Evolutionary conservation across 192 early-diverging fungal genomes (phyloP), one percentile per base, ranked within the genome.

Genomic region (Spizellomyces sp.): DNA sequence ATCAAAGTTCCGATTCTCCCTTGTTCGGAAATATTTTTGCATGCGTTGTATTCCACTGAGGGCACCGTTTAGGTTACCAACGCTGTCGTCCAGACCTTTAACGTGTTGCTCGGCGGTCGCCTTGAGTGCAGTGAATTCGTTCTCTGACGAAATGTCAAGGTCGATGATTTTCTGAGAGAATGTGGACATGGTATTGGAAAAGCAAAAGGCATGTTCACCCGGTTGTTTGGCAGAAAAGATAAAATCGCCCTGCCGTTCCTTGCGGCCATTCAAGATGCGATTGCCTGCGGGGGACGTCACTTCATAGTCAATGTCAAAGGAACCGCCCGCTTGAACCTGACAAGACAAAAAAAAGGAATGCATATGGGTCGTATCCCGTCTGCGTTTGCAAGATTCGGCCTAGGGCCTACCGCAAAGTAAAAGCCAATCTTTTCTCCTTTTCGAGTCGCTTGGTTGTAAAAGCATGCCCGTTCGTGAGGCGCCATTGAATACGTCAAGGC

Each of bases 201-300:
- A 99, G 86, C 97, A 99, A 82, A 96, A 95, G 5, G 91, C 82
- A 78, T 95, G 94, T 79, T 99, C 97, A 69, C 97, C 97, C 17
- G 86, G 83, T 59, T 87, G 75, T 44, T 88, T 88, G 15, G 94
- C 92, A 4, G 92, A 91, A 74, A 99, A 94, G 44, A 96, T 92
- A 84, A 86, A 96, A 82, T 99, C 96, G 62, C 93, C 94, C 74
- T 96, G 95, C 58, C 92, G 91, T 77, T 96, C 94, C 52, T 91
- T 89, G 64, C 91, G 89, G 62, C 93, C 94, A 45, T 75, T 77
- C 64, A 95, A 77, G 36, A 98, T 71, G 62, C 85, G 67, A 47
- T 84, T 84, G 57, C 82, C 81, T 70, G 88, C 79, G 45, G 95
- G 94, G 42, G 87, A 93, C 42, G 80, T 87, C 44, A 97, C 93